Evolutionary conservation across 2,329 filamentous ascomycete species (phyloP), one percentile per base, ranked within the genome.

Genomic region (Elsinoe necatrix): DNA sequence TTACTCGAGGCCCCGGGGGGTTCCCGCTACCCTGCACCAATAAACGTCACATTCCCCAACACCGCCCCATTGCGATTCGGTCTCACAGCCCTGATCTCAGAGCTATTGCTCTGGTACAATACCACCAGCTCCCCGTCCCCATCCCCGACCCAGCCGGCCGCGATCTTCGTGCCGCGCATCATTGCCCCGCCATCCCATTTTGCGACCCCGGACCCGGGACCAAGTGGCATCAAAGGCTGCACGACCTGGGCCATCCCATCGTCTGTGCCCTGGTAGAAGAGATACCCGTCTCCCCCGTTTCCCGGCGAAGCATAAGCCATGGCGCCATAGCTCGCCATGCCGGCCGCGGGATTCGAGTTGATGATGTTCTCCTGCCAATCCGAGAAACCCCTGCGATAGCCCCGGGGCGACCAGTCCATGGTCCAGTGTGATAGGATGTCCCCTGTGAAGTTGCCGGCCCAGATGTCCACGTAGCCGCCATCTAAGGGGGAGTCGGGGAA

Each of bases 11-110:
- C n/a, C n/a, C n/a, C n/a, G n/a, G n/a, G n/a, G n/a, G n/a, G n/a
- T n/a, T n/a, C n/a, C n/a, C n/a, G n/a, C 18, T 18, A 45, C 3
- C 41, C 41, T 3, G 20, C 41, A 23, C 41, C 41, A 23, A 27
- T 25, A 50, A 50, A 50, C 27, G 45, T 50, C 25, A 6, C 45
- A 34, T 50, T 50, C 25, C 45, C 45, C 45, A 34, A 16, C 45
- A 50, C 45, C 23, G 23, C 27, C 25, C 45, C 45, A 34, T 50
- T 50, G 3, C 45, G 29, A 50, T 50, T 50, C 45, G 25, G 20
- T 31, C 25, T 34, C 45, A 50, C 23, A 12, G 23, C 45, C 27
- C 45, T 34, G 20, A 50, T 11, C 25, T n/a, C 25, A 6, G 1
- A 14, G 2, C 5, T 20, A 43, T 23, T 20, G 9, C 25, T 31